Evolutionary conservation across 2,329 filamentous ascomycete species (phyloP).

Genomic region (Fusarium mangiferae): DNA sequence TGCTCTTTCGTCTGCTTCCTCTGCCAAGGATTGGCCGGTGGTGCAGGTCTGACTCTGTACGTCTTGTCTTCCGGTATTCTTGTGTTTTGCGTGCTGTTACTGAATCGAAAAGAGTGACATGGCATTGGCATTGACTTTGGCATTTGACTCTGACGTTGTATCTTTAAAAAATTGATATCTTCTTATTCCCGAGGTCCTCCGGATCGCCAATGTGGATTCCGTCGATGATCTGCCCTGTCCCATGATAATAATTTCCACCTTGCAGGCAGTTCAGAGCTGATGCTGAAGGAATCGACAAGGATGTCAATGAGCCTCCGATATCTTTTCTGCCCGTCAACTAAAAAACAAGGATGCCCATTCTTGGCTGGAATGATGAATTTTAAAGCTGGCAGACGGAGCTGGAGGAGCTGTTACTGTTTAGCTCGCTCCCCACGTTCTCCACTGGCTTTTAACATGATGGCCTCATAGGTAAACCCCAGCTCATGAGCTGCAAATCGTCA

Average conservation of each 20-base stretch:
- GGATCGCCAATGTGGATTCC: conserved; percentile 22
- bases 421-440: conserved; percentile 29
- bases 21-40: conserved; percentile 18
- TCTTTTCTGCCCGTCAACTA: neutral
- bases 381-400: conserved; percentile 14
- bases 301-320: conserved; percentile 21
- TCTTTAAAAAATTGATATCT: neutral
- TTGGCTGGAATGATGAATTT: conserved; percentile 39
- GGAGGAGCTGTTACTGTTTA: neutral
- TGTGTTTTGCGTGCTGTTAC: conserved; percentile 5
- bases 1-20: conserved; percentile 4
- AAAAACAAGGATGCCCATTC: conserved; percentile 30
- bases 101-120: neutral
- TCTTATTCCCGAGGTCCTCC: conserved; percentile 23
- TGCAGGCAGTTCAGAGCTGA: neutral
- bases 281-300: conserved; percentile 17
- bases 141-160: conserved; percentile 3
- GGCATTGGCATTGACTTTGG: conserved; percentile 11
- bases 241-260: conserved; percentile 24
- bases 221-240: conserved; percentile 29
- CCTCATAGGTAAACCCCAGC: conserved; percentile 19
- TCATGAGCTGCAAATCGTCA: conserved; percentile 28
- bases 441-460: conserved; percentile 33
- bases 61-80: conserved; percentile 7
- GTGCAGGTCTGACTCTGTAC: conserved; percentile 20